These are phyloP conservation scores for Citrullus mucosospermus DNA, from an alignment of 306 rosid genomes.

Conservation along the genomic window DNA sequence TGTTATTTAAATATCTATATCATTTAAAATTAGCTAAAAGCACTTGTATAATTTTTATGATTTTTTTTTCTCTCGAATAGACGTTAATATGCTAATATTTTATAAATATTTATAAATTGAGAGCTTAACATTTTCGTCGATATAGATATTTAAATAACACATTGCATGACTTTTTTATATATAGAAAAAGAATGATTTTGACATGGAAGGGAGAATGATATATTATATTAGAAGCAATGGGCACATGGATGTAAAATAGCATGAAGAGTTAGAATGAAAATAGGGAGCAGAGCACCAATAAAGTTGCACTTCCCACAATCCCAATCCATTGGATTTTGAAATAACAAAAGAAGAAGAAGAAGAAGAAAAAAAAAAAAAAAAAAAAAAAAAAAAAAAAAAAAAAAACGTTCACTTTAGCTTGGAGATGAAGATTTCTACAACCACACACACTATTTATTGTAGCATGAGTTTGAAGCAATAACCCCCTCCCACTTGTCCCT, in stretches of 20 bases:
- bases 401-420: background rate
- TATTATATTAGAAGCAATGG: background rate
- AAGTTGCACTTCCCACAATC: conserved; percentile 7
- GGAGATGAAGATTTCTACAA: background rate
- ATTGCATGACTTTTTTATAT: too few relatives aligned
- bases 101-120: too few relatives aligned
- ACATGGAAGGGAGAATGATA: background rate
- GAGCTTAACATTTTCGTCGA: too few relatives aligned
- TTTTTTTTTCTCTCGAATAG: too few relatives aligned
- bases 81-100: too few relatives aligned
- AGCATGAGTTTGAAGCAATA: background rate
- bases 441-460: background rate
- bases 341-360: background rate
- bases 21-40: too few relatives aligned
- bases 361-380: too few relatives aligned
- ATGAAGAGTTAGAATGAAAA: background rate
- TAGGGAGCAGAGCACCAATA: conserved; percentile 15
- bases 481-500: background rate
- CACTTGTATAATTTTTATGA: too few relatives aligned
- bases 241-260: background rate
- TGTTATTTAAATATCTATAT: too few relatives aligned
- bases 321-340: background rate
- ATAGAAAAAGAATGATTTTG: background rate
- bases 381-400: too few relatives aligned
- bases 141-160: too few relatives aligned